phyloP scores from a whole-genome alignment of 495 filamentous ascomycete genomes.

The Cairneyella variabilis region DNA sequence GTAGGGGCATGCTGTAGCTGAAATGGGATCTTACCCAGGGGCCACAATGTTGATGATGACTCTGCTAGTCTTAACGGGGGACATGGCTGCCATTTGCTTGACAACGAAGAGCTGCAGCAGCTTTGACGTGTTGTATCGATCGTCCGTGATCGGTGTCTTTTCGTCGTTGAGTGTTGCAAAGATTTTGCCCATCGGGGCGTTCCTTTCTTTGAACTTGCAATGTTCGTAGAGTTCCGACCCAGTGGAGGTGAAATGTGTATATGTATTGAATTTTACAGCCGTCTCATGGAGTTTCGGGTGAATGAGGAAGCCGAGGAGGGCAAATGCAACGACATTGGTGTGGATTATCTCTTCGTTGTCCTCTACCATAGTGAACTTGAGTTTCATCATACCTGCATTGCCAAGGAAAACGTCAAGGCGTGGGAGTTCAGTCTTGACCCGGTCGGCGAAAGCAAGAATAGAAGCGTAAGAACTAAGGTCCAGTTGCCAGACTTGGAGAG shows the following conservation, averaged over 20 bases:
- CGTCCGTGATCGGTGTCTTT: background rate
- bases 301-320: slow-evolving; percentile 38
- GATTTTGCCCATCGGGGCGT: slow-evolving; percentile 22
- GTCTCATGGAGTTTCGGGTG: slow-evolving; percentile 28
- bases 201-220: slow-evolving; percentile 31
- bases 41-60: slow-evolving; percentile 38
- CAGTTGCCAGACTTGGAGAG: slow-evolving; percentile 33
- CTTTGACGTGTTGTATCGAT: slow-evolving; percentile 34
- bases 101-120: slow-evolving; percentile 31
- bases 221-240: slow-evolving; percentile 31
- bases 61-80: slow-evolving; percentile 19
- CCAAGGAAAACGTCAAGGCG: slow-evolving; percentile 34
- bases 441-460: slow-evolving; percentile 32
- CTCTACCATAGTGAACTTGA: slow-evolving; percentile 8
- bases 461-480: slow-evolving; percentile 33
- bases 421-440: slow-evolving; percentile 24
- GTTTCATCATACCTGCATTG: slow-evolving; percentile 32
- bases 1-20: too few relatives aligned
- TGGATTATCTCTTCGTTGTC: slow-evolving; percentile 30
- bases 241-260: slow-evolving; percentile 21
- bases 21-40: too few relatives aligned
- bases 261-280: slow-evolving; percentile 11
- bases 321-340: slow-evolving; percentile 42
- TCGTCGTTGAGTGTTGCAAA: slow-evolving; percentile 16
- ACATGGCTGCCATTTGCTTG: slow-evolving; percentile 24